These are phyloP conservation scores for Austropuccinia psidii DNA, from an alignment of 1,284 basidiomycete species.

Conservation along the genomic window DNA sequence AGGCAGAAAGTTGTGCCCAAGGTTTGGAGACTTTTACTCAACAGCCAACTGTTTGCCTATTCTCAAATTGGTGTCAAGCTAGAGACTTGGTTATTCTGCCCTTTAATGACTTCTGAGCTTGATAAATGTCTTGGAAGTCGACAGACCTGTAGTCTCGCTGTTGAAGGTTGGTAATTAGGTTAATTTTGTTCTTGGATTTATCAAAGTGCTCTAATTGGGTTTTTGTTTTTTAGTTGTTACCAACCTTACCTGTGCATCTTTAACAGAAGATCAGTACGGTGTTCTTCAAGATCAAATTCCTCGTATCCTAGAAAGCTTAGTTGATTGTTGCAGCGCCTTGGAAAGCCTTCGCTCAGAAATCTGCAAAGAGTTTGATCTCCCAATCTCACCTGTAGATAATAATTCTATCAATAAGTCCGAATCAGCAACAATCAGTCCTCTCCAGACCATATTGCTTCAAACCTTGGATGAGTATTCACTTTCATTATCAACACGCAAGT, in stretches of 20 bases:
- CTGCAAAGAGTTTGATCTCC: slow-evolving; percentile 6
- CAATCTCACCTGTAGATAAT: background rate
- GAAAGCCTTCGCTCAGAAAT: slow-evolving; percentile 56
- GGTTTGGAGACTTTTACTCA: background rate
- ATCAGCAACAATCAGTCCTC: background rate
- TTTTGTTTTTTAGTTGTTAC: slow-evolving; percentile 56
- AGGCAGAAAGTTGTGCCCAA: slow-evolving; percentile 14
- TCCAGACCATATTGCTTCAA: background rate
- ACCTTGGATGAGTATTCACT: background rate
- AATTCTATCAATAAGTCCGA: background rate
- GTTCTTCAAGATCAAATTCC: slow-evolving; percentile 74
- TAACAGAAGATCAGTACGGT: slow-evolving; percentile 70
- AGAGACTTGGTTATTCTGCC: slow-evolving; percentile 28
- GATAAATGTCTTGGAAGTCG: background rate
- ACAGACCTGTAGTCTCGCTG: slow-evolving; percentile 10
- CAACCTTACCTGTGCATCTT: slow-evolving; percentile 61
- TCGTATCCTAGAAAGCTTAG: slow-evolving; percentile 64
- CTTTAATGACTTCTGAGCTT: slow-evolving; percentile 3
- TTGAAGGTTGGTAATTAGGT: slow-evolving; percentile 13
- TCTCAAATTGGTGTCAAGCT: background rate
- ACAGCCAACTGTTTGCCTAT: background rate
- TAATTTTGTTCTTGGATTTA: background rate
- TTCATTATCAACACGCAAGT: slow-evolving; percentile 22
- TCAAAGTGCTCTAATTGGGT: background rate
- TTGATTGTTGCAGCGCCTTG: slow-evolving; percentile 59